These are phyloP conservation scores for Epichloe sp. DNA, from an alignment of 2,329 filamentous ascomycete species.

Conservation along the genomic window DNA sequence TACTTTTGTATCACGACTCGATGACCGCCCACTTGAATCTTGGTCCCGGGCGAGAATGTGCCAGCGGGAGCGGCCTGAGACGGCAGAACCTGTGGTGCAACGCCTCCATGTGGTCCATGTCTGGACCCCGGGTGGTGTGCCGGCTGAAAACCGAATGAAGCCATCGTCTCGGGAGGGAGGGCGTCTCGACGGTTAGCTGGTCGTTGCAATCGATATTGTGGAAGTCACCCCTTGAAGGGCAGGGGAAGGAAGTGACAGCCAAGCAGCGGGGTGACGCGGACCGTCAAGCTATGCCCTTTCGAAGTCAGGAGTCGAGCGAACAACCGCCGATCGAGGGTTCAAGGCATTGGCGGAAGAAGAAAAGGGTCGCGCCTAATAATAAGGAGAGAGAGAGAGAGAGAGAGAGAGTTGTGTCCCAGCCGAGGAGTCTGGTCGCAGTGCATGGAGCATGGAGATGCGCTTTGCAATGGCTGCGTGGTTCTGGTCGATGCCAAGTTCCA, in stretches of 20 bases:
- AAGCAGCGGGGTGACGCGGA: slow-evolving; percentile 1
- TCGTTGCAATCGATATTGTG: background rate
- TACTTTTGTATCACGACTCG: slow-evolving; percentile 93
- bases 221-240: background rate
- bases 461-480: background rate
- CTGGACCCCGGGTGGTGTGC: slow-evolving; percentile 14
- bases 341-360: background rate
- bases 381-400: too few species aligned
- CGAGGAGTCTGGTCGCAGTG: too few species aligned
- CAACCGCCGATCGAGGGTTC: background rate
- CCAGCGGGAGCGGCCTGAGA: slow-evolving; percentile 45
- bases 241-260: background rate
- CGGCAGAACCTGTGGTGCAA: slow-evolving; percentile 23
- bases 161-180: slow-evolving; percentile 14
- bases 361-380: background rate
- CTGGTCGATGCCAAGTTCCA: background rate
- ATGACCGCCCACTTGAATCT: slow-evolving; percentile 90
- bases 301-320: background rate
- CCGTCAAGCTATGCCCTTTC: background rate
- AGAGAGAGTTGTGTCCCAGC: background rate
- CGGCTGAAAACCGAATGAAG: slow-evolving; percentile 24
- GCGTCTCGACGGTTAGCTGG: background rate
- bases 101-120: slow-evolving; percentile 28
- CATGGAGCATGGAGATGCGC: background rate
- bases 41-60: slow-evolving; percentile 85